These are phyloP conservation scores for Nasturtium officinale DNA, from an alignment of 345 rosid species.

Conservation along the genomic window DNA sequence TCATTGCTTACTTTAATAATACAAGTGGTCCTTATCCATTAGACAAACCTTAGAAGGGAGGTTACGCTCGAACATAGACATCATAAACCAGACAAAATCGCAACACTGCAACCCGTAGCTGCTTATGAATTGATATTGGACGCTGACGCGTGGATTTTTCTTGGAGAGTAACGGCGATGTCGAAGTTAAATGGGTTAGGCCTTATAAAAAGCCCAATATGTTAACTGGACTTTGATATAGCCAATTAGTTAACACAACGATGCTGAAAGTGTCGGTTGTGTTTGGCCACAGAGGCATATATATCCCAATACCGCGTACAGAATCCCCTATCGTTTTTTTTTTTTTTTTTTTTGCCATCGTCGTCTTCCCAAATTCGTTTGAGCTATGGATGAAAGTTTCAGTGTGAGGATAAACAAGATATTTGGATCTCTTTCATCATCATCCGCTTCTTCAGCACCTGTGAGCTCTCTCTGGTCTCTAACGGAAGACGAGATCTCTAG, in stretches of 20 bases:
- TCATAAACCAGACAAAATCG: constrained; percentile 29
- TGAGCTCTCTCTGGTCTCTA: constrained; percentile 62
- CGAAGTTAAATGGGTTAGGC: background rate
- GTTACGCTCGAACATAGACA: constrained; percentile 9
- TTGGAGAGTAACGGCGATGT: background rate
- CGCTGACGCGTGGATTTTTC: constrained; percentile 33
- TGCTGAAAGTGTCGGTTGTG: constrained; percentile 33
- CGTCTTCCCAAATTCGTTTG: constrained; percentile 6
- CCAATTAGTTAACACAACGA: background rate
- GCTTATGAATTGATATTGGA: constrained; percentile 22
- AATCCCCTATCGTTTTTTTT: no score
- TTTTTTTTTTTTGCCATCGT: constrained; percentile 1
- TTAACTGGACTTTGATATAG: background rate
- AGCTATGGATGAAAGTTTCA: constrained; percentile 69
- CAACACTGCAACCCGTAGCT: constrained; percentile 23
- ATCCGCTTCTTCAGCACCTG: constrained; percentile 33
- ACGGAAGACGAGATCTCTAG: constrained; percentile 66
- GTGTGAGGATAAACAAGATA: constrained; percentile 62
- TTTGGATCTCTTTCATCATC: constrained; percentile 72
- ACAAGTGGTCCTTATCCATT: constrained; percentile 30
- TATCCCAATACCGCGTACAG: constrained; percentile 4
- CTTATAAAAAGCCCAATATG: background rate
- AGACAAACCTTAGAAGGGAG: constrained; percentile 25
- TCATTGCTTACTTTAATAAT: constrained; percentile 20
- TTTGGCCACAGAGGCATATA: constrained; percentile 38